Percentiles rank a stretch among this genome's conserved stretches.
Evolutionary conservation across 768 basidiomycete species (phyloP).

Genomic region (Nidula microcarpa): DNA sequence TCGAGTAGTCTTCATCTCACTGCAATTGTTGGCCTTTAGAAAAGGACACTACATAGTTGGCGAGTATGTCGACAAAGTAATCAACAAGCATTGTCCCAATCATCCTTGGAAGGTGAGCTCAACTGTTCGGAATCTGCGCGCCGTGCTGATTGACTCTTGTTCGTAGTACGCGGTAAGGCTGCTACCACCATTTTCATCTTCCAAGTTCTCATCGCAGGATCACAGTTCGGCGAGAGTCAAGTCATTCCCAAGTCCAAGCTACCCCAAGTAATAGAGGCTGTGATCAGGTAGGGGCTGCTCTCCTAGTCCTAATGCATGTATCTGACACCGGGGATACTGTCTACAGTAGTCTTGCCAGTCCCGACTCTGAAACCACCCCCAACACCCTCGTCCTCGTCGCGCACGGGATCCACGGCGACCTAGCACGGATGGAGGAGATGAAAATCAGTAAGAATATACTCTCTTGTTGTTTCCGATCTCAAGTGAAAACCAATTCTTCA

Average conservation of each 20-base stretch:
- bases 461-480: background rate
- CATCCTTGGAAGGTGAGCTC: constrained; percentile 69
- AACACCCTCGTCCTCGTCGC: constrained; percentile 73
- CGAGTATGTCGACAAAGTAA: constrained; percentile 64
- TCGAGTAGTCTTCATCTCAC: constrained; percentile 2
- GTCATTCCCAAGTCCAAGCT: constrained; percentile 62
- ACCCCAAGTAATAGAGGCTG: constrained; percentile 67
- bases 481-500: background rate
- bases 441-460: constrained; percentile 59
- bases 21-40: constrained; percentile 26
- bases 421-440: constrained; percentile 71
- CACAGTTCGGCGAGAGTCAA: constrained; percentile 78
- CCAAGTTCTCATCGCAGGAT: background rate
- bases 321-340: constrained; percentile 3
- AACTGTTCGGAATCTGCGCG: background rate
- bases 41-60: constrained; percentile 73
- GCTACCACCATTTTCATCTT: no score
- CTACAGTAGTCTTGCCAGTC: constrained; percentile 66
- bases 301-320: background rate
- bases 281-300: constrained; percentile 52
- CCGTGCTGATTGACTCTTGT: background rate
- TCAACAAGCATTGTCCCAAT: constrained; percentile 61
- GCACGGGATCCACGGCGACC: constrained; percentile 51
- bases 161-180: constrained; percentile 60
- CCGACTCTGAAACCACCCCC: constrained; percentile 68